A percentile compares a stretch with the other conserved stretches of the same genome.
phyloP scores from a whole-genome alignment of 2,329 filamentous ascomycete genomes.

The Cladosporium sp. region DNA sequence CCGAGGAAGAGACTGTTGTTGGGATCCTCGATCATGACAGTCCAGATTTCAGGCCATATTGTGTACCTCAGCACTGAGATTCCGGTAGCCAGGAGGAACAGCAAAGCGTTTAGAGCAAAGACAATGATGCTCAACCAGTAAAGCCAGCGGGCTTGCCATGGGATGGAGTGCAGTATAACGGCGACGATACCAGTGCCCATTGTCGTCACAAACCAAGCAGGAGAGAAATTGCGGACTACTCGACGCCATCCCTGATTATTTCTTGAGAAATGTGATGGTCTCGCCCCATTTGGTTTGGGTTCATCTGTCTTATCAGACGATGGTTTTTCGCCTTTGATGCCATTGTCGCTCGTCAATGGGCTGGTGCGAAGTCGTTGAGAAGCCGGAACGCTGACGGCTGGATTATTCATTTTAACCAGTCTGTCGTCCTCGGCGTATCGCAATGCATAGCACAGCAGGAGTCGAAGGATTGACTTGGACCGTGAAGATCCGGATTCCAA shows the following conservation, averaged over 20 bases:
- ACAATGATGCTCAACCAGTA: conserved; percentile 59
- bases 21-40: conserved; percentile 62
- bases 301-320: too few relatives aligned
- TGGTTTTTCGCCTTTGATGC: background rate
- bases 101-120: conserved; percentile 56
- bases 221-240: conserved; percentile 28
- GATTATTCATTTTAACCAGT: background rate
- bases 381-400: background rate
- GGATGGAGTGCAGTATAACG: conserved; percentile 59
- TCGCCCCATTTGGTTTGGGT: too few relatives aligned
- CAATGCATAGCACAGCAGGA: too few relatives aligned
- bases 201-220: conserved; percentile 30
- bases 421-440: too few relatives aligned
- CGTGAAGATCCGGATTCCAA: too few relatives aligned
- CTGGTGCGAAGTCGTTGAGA: background rate
- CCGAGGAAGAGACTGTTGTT: conserved; percentile 65
- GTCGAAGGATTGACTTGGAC: too few relatives aligned
- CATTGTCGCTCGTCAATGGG: background rate
- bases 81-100: conserved; percentile 52
- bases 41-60: conserved; percentile 63
- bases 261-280: background rate
- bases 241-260: conserved; percentile 25
- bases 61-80: conserved; percentile 59
- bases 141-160: conserved; percentile 56
- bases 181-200: conserved; percentile 67